Percentiles rank a stretch among this genome's conserved stretches.
phyloP scores from a whole-genome alignment of 176 grass and related monocot genomes.

The Thinopyrum elongatum region DNA sequence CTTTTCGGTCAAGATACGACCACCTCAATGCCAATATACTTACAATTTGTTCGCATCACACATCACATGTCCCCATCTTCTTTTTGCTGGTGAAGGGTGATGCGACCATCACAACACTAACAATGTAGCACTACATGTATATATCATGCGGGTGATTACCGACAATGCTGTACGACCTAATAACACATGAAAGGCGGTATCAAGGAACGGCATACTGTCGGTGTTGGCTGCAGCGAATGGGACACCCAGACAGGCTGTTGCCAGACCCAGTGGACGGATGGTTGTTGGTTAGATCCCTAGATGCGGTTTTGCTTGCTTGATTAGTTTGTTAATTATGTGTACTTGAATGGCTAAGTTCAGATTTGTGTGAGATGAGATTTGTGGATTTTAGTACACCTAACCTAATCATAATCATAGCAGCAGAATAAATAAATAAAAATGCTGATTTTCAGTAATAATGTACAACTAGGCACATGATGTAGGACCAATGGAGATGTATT shows the following conservation, averaged over 20 bases:
- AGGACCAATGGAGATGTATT: not conserved
- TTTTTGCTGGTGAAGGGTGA: constrained; percentile 17
- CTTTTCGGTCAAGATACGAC: not conserved
- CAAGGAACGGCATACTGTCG: constrained; percentile 6
- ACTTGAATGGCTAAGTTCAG: constrained; percentile 19
- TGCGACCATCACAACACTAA: constrained; percentile 16
- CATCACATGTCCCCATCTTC: constrained; percentile 14
- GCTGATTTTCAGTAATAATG: not conserved
- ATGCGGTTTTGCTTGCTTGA: not conserved
- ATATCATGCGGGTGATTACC: not conserved
- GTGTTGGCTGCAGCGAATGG: constrained; percentile 30
- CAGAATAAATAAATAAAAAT: not conserved
- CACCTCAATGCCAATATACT: not conserved
- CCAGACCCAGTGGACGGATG: constrained; percentile 23
- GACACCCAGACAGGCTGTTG: constrained; percentile 29
- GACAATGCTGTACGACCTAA: constrained; percentile 24
- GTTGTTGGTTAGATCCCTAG: constrained; percentile 23
- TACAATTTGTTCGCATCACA: not conserved
- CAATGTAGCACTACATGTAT: not conserved
- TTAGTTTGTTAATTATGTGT: constrained; percentile 17
- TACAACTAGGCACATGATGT: not conserved
- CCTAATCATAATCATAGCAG: not conserved
- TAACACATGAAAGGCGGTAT: not conserved
- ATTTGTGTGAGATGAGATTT: not conserved
- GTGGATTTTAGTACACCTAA: constrained; percentile 19